Evolutionary conservation across 2,329 filamentous ascomycete species (phyloP), one percentile per base, ranked within the genome.

Genomic region (Myriosclerotinia scirpicola): DNA sequence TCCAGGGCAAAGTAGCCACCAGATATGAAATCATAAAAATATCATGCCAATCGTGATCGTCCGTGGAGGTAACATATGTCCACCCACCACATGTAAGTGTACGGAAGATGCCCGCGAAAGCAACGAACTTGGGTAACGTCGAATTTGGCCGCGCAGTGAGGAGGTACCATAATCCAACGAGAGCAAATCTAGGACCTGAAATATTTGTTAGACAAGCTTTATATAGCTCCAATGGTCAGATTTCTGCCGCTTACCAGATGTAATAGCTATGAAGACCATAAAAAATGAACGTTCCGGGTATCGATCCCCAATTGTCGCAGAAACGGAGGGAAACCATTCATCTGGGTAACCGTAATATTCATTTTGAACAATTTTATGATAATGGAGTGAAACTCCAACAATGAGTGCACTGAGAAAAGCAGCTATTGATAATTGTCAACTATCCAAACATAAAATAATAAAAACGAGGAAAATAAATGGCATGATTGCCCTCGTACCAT

Each of bases 1-100:
- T 99, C 95, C 95, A 99, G 2, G 95, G 95, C 64, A 99, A 83
- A 3, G 95, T 98, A 44, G 92, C 90, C 55, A 99, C 89, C 66
- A 99, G 83, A 79, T 99, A 99, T 17, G 93, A 96, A 73, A 99
- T 97, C 95, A 99, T 99, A 78, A 99, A 94, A 70, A 98, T 94
- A 76, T 99, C 95, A 78, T 99, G 95, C 93, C 93, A 98, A 79
- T 96, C 88, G 79, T 99, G 95, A 77, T 98, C 92, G 77, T 99
- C 95, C 54, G 95, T 99, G 69, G 95, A 98, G 36, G 95, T 99
- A 69, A 99, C 88, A 79, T 98, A 99, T 64, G 95, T 97, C 94
- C 95, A 99, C 67, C 95, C 95, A 73, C 94, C 95, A 76, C 95
- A 99, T 5, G 93, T 97, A 67, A 98, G 80, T 12, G 94, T 97